Conservation (phyloP, 441 rosid genomes). For the Geranium incanum region DNA sequence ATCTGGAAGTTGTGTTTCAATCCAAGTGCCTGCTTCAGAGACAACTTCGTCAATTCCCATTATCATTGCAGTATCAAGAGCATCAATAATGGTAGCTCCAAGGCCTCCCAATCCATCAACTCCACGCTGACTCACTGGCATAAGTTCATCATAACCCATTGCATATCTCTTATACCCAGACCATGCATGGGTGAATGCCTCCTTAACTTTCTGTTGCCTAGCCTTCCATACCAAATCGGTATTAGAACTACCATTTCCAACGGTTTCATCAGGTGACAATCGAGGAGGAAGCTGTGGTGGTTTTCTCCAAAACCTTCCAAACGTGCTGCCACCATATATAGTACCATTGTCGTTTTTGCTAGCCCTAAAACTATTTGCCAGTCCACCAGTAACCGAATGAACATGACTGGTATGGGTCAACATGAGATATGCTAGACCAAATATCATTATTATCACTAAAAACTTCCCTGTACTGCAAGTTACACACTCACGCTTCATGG, state of each 20-base stretch:
- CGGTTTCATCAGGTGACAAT: slow-evolving; percentile 68
- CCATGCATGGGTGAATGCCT: slow-evolving; percentile 88
- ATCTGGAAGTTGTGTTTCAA: slow-evolving; percentile 65
- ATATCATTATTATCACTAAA: slow-evolving; percentile 45
- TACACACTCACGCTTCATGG: slow-evolving; percentile 40
- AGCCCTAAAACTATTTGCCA: slow-evolving; percentile 23
- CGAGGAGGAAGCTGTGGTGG: slow-evolving; percentile 86
- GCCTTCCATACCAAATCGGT: slow-evolving; percentile 47
- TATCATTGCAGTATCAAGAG: slow-evolving; percentile 95
- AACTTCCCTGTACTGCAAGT: slow-evolving; percentile 80
- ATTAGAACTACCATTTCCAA: slow-evolving; percentile 21
- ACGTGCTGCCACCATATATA: slow-evolving; percentile 33
- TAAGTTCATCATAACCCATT: slow-evolving; percentile 90
- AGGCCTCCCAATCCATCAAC: slow-evolving; percentile 89
- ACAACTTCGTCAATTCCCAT: slow-evolving; percentile 76
- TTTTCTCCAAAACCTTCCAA: slow-evolving; percentile 51
- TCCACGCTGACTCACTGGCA: slow-evolving; percentile 69
- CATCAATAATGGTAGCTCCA: slow-evolving; percentile 88
- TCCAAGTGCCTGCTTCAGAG: slow-evolving; percentile 84
- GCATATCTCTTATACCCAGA: slow-evolving; percentile 81
- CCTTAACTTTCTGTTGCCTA: slow-evolving; percentile 62
- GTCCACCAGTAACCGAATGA: slow-evolving; percentile 28
- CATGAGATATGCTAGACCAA: slow-evolving; percentile 57
- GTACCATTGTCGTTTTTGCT: slow-evolving; percentile 30
- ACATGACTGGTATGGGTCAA: slow-evolving; percentile 38